A percentile compares a stretch with the other conserved stretches of the same genome.
Evolutionary conservation across 306 rosid genomes (phyloP).

Genomic region (Boehmeria nivea): DNA sequence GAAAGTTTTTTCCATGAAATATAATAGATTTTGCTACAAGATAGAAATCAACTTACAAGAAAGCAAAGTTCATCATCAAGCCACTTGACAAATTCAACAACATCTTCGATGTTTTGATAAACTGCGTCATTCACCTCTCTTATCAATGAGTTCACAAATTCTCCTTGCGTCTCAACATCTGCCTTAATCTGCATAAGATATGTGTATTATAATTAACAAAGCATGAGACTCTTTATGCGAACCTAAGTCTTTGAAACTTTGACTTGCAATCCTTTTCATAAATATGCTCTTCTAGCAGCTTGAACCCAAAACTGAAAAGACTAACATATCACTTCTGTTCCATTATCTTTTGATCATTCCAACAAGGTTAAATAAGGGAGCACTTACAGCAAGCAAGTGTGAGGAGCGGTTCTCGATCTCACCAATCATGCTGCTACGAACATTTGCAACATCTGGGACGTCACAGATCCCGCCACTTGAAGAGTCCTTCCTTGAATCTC

Average conservation of each 20-base stretch:
- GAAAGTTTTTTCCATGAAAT: neutral
- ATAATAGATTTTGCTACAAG: neutral
- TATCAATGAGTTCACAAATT: slow-evolving; percentile 87
- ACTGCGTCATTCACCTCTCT: slow-evolving; percentile 86
- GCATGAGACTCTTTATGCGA: too few relatives aligned
- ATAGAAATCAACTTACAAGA: slow-evolving; percentile 56
- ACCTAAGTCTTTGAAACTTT: too few relatives aligned
- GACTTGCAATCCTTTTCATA: too few relatives aligned
- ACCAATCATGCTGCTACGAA: slow-evolving; percentile 96
- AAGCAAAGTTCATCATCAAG: slow-evolving; percentile 97
- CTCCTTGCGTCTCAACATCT: slow-evolving; percentile 95
- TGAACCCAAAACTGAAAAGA: too few relatives aligned
- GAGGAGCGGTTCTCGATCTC: slow-evolving; percentile 97
- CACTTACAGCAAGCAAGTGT: slow-evolving; percentile 92
- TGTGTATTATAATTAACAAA: slow-evolving; percentile 8
- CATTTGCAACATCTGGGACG: slow-evolving; percentile 76
- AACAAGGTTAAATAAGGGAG: neutral
- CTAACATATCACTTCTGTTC: too few relatives aligned
- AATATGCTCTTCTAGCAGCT: too few relatives aligned
- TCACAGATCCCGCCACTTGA: slow-evolving; percentile 66
- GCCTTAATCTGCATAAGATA: slow-evolving; percentile 73
- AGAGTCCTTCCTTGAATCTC: slow-evolving; percentile 89
- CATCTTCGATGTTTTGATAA: slow-evolving; percentile 78
- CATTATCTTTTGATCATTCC: too few relatives aligned
- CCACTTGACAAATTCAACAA: slow-evolving; percentile 97